phyloP scores from a whole-genome alignment of 1,284 basidiomycete species.

The Heliocybe sulcata region DNA sequence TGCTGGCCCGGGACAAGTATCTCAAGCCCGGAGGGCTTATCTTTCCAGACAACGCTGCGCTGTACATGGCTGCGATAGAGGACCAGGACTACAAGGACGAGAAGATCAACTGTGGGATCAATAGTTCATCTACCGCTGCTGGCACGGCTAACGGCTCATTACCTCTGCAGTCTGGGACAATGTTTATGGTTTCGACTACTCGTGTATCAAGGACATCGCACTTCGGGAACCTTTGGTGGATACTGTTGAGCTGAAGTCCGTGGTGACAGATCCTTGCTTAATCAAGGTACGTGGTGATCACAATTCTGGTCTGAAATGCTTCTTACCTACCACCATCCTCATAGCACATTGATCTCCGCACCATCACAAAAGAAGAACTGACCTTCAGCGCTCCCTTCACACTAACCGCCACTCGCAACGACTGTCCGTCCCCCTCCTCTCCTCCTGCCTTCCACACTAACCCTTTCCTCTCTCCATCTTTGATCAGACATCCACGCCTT shows the following conservation, averaged over 20 bases:
- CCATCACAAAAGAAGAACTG: constrained; percentile 93
- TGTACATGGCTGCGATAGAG: constrained; percentile 97
- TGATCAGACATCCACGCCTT: constrained; percentile 92
- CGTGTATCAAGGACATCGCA: constrained; percentile 99
- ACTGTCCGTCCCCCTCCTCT: constrained; percentile 58
- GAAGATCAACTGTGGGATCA: constrained; percentile 89
- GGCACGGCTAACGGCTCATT: neutral
- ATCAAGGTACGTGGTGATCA: constrained; percentile 55
- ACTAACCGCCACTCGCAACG: constrained; percentile 82
- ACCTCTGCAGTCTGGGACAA: constrained; percentile 93
- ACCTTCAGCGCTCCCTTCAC: constrained; percentile 80
- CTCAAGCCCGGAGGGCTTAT: constrained; percentile 87
- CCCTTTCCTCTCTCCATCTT: constrained; percentile 7
- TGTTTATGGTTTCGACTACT: constrained; percentile 99
- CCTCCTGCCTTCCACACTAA: neutral
- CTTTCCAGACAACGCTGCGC: constrained; percentile 93
- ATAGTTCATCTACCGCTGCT: neutral
- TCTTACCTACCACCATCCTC: neutral
- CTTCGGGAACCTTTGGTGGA: constrained; percentile 95
- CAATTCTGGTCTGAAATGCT: neutral
- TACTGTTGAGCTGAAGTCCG: constrained; percentile 91
- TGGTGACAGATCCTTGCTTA: constrained; percentile 84
- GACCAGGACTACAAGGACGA: constrained; percentile 99
- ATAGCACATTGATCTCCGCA: constrained; percentile 86
- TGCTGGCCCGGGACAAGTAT: constrained; percentile 96